A percentile compares a stretch with the other conserved stretches of the same genome.
Evolutionary conservation across 495 filamentous ascomycete genomes (phyloP).

Genomic region (Podospora fimiseda): DNA sequence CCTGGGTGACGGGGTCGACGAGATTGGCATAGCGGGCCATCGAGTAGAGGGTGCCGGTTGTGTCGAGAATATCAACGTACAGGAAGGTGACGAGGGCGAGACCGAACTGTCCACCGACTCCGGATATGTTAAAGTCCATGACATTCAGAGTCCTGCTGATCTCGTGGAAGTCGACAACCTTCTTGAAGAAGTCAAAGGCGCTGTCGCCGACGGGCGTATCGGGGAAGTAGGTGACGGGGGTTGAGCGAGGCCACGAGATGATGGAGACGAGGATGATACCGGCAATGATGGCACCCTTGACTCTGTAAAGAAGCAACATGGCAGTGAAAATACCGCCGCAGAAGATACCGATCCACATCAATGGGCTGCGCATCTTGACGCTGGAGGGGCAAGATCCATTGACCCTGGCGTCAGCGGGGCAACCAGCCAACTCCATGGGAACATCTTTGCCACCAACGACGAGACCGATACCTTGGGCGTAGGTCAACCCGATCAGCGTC

Average conservation of each 20-base stretch:
- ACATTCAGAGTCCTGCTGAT: constrained; percentile 59
- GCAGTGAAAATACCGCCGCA: constrained; percentile 70
- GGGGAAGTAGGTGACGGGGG: constrained; percentile 71
- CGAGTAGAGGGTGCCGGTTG: constrained; percentile 71
- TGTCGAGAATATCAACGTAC: constrained; percentile 78
- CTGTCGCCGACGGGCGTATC: constrained; percentile 57
- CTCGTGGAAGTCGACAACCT: constrained; percentile 72
- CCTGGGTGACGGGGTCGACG: constrained; percentile 64
- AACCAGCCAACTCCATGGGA: constrained; percentile 66
- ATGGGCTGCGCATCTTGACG: constrained; percentile 67
- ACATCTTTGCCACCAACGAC: constrained; percentile 53
- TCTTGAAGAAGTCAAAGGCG: constrained; percentile 74
- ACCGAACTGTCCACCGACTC: constrained; percentile 60
- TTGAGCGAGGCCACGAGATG: constrained; percentile 73
- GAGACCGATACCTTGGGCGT: constrained; percentile 70
- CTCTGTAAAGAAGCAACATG: constrained; percentile 71
- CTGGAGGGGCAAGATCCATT: constrained; percentile 44
- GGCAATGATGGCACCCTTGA: constrained; percentile 75
- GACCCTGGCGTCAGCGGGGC: constrained; percentile 31
- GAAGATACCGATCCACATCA: constrained; percentile 81
- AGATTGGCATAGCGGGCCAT: constrained; percentile 74
- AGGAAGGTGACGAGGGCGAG: constrained; percentile 77
- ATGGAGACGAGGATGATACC: constrained; percentile 77
- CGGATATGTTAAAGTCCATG: constrained; percentile 60
- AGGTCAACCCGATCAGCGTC: constrained; percentile 72